A percentile compares a stretch with the other conserved stretches of the same genome.
Evolutionary conservation across 129 eudicot species (phyloP).

Genomic region (Helichrysum umbraculigerum): DNA sequence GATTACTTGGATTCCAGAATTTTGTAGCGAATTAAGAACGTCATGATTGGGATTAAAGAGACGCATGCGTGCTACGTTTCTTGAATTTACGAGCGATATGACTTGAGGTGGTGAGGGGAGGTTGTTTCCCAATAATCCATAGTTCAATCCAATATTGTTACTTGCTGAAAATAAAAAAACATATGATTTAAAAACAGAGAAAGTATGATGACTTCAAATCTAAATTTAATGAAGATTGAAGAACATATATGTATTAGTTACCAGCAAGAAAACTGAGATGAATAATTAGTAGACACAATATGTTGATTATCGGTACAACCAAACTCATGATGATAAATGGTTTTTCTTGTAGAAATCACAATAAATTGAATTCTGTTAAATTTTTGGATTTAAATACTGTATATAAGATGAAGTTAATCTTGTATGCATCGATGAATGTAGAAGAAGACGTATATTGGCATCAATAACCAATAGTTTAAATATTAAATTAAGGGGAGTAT

Average conservation of each 20-base stretch:
- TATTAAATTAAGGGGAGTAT: too few relatives aligned
- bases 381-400: background rate
- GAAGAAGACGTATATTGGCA: background rate
- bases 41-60: constrained; percentile 36
- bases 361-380: background rate
- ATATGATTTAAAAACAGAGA: background rate
- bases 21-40: constrained; percentile 35
- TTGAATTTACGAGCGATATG: constrained; percentile 32
- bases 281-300: constrained; percentile 18
- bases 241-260: background rate
- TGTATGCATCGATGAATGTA: constrained; percentile 1
- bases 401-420: background rate
- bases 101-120: constrained; percentile 35
- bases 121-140: constrained; percentile 41
- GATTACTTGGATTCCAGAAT: constrained; percentile 32
- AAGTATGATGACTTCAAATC: background rate
- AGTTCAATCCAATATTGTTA: constrained; percentile 34
- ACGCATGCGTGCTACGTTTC: constrained; percentile 24
- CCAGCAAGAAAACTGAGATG: constrained; percentile 20
- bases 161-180: constrained; percentile 24
- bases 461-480: too few relatives aligned
- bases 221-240: background rate
- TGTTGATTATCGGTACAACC: constrained; percentile 15
- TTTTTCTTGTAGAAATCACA: constrained; percentile 8
- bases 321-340: constrained; percentile 15